Percentiles rank a stretch among this genome's conserved stretches.
Conservation (phyloP, 768 basidiomycete species). For the Galerina marginata region DNA sequence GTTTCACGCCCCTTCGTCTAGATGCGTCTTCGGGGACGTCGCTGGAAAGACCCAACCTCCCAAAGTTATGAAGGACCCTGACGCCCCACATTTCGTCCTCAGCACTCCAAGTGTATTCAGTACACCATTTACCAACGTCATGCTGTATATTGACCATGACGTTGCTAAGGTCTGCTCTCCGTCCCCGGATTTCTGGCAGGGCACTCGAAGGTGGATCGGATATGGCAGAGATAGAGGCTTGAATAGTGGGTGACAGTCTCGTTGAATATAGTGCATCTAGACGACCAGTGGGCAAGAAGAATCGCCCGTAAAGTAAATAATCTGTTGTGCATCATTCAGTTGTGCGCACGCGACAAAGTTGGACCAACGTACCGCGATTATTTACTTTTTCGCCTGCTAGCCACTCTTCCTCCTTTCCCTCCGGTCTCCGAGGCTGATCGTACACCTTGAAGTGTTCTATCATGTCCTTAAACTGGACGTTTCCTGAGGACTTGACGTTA, state of each 20-base stretch:
- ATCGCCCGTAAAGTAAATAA: constrained; percentile 90
- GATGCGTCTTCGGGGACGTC: constrained; percentile 38
- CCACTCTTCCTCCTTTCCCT: constrained; percentile 81
- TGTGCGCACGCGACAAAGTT: constrained; percentile 3
- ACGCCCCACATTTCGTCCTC: constrained; percentile 95
- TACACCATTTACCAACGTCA: constrained; percentile 90
- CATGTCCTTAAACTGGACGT: constrained; percentile 86
- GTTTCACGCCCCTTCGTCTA: constrained; percentile 50
- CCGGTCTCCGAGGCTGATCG: constrained; percentile 80
- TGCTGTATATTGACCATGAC: constrained; percentile 88
- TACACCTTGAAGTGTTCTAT: constrained; percentile 87
- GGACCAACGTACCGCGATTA: constrained; percentile 61
- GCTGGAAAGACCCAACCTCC: constrained; percentile 55
- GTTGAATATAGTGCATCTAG: constrained; percentile 91
- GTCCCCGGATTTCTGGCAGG: constrained; percentile 46
- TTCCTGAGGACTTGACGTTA: constrained; percentile 68
- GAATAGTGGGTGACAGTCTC: constrained; percentile 77
- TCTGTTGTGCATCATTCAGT: constrained; percentile 49
- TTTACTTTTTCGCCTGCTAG: constrained; percentile 80
- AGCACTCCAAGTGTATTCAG: constrained; percentile 93
- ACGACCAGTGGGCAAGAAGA: constrained; percentile 87
- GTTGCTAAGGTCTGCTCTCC: constrained; percentile 63
- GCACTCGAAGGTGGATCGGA: constrained; percentile 72
- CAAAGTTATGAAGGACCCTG: constrained; percentile 91
- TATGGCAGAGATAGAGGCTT: constrained; percentile 84